A percentile compares a stretch with the other conserved stretches of the same genome.
Evolutionary conservation across 306 rosid species (phyloP).

Genomic region (Elaeagnus macrophylla): DNA sequence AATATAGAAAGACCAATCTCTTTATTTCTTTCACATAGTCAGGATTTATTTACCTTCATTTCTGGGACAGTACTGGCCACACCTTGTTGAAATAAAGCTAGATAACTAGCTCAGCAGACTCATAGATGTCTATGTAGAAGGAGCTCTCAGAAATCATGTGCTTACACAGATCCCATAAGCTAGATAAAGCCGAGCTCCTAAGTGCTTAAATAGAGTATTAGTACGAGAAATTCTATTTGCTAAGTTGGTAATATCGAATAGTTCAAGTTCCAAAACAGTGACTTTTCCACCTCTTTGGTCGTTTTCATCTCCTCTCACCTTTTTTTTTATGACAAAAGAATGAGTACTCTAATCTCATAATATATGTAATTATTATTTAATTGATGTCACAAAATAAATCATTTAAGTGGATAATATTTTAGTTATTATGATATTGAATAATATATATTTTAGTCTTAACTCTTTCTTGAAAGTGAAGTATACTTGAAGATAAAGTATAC

Average conservation of each 20-base stretch:
- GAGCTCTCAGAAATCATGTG: constrained; percentile 11
- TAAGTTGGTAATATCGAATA: constrained; percentile 22
- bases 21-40: too few species aligned
- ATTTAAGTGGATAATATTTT: too few species aligned
- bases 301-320: constrained; percentile 12
- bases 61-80: neutral
- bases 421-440: too few species aligned
- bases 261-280: constrained; percentile 66
- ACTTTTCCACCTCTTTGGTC: constrained; percentile 26
- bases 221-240: constrained; percentile 18
- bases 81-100: neutral
- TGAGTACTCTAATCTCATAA: neutral
- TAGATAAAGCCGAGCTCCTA: constrained; percentile 30
- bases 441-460: too few species aligned
- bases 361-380: neutral
- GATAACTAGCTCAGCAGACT: neutral
- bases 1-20: neutral
- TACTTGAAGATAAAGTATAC: too few species aligned
- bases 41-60: constrained; percentile 54
- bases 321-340: neutral
- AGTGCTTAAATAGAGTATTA: constrained; percentile 35
- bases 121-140: neutral
- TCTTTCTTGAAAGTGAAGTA: too few species aligned
- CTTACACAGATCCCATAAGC: constrained; percentile 35
- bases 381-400: too few species aligned